Evolutionary conservation across 2,329 filamentous ascomycete genomes (phyloP).

Genomic region (Akanthomyces dipterigenus): DNA sequence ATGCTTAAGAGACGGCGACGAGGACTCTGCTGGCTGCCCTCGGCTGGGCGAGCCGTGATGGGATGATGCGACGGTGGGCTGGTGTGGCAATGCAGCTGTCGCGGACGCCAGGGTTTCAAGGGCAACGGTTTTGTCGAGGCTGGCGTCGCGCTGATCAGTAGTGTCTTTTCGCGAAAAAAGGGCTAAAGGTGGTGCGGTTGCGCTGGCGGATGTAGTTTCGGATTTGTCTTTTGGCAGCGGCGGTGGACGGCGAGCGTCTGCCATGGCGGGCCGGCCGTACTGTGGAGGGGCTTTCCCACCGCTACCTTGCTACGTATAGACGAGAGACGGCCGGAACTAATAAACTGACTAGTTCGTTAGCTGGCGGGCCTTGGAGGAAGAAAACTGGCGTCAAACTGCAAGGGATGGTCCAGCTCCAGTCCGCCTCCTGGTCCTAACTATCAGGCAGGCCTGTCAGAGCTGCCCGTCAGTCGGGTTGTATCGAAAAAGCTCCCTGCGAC

Average conservation of each 20-base stretch:
- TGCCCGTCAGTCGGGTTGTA: background rate
- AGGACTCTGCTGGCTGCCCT: background rate
- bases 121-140: background rate
- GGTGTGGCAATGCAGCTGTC: conserved; percentile 5
- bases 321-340: background rate
- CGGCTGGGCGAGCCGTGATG: background rate
- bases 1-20: background rate
- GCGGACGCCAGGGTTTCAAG: conserved; percentile 2
- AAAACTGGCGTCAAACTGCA: conserved; percentile 3
- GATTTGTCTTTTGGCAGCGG: background rate
- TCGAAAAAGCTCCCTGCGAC: background rate
- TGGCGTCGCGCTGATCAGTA: background rate
- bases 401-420: conserved; percentile 1
- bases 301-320: background rate
- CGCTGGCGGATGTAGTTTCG: background rate
- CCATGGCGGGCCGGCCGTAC: conserved; percentile 4
- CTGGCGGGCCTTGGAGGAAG: background rate
- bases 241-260: background rate
- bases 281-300: conserved; percentile 7
- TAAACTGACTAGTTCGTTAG: background rate
- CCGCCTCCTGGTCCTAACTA: background rate
- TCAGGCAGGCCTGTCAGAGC: background rate
- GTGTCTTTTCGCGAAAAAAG: conserved; percentile 7
- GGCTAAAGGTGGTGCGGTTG: background rate
- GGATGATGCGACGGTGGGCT: conserved; percentile 2